Evolutionary conservation across 495 filamentous ascomycete species (phyloP).

Genomic region (Neurospora discreta): DNA sequence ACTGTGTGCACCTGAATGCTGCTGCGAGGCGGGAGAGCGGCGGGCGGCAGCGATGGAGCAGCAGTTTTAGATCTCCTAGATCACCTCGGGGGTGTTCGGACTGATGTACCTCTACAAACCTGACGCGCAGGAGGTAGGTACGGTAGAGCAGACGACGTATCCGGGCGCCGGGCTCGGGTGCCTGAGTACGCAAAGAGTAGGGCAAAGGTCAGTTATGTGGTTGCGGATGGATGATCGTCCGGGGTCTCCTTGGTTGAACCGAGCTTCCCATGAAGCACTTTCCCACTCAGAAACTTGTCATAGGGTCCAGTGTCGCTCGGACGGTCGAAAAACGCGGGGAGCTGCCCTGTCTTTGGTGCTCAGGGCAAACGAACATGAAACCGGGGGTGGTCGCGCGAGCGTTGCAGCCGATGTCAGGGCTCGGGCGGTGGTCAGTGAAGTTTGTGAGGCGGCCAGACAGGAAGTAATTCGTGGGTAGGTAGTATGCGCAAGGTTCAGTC

Average conservation of each 20-base stretch:
- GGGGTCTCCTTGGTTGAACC: background rate
- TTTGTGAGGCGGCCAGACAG: background rate
- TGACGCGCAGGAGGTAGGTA: background rate
- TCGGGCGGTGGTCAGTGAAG: background rate
- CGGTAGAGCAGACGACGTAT: background rate
- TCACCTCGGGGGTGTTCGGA: background rate
- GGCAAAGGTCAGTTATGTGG: background rate
- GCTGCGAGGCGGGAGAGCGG: background rate
- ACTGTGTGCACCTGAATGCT: background rate
- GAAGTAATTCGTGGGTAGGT: background rate
- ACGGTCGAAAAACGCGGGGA: slow-evolving; percentile 1
- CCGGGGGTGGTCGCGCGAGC: slow-evolving; percentile 4
- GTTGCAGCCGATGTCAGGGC: slow-evolving; percentile 8
- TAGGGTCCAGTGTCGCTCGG: background rate
- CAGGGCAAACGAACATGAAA: slow-evolving; percentile 13
- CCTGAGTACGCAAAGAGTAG: background rate
- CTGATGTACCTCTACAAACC: background rate
- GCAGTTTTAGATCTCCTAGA: background rate
- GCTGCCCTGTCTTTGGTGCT: slow-evolving; percentile 3
- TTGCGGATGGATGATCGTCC: background rate
- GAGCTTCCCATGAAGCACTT: background rate
- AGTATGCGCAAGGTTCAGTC: background rate
- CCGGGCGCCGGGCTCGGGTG: background rate
- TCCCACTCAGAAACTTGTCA: background rate
- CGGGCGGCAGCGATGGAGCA: background rate